A percentile compares a stretch with the other conserved stretches of the same genome.
phyloP scores from a whole-genome alignment of 2,329 filamentous ascomycete genomes.

The Corinectria fuckeliana region DNA sequence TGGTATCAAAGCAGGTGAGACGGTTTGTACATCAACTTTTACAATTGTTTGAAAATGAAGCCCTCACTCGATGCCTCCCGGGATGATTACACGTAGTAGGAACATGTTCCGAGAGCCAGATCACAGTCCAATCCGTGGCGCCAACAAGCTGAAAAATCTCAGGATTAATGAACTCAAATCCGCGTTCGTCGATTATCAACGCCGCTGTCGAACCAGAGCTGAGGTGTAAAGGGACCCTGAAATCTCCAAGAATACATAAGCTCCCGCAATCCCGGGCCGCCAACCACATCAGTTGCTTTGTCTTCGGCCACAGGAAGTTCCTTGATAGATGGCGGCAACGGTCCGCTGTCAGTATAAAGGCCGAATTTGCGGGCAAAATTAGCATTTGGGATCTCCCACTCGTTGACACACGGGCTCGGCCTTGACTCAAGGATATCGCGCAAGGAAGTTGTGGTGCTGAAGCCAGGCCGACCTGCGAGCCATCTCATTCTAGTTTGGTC shows the following conservation, averaged over 20 bases:
- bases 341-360: slow-evolving; percentile 42
- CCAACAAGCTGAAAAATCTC: neutral
- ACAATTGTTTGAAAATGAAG: neutral
- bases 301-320: slow-evolving; percentile 52
- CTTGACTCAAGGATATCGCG: slow-evolving; percentile 17
- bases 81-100: neutral
- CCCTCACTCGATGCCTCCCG: too few relatives aligned
- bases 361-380: slow-evolving; percentile 53
- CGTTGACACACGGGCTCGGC: slow-evolving; percentile 35
- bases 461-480: neutral
- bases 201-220: slow-evolving; percentile 53
- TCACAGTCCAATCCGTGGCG: neutral
- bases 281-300: slow-evolving; percentile 46
- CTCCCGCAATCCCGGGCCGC: slow-evolving; percentile 37
- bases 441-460: slow-evolving; percentile 3
- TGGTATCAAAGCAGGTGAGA: neutral
- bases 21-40: neutral
- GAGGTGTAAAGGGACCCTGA: slow-evolving; percentile 52
- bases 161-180: neutral
- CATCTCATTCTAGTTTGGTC: neutral
- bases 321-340: slow-evolving; percentile 44
- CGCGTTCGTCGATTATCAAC: slow-evolving; percentile 49
- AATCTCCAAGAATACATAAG: slow-evolving; percentile 43
- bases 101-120: neutral
- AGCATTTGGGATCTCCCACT: slow-evolving; percentile 49